Evolutionary conservation across 305 asterid genomes (phyloP).

Genomic region (Solanum hybrid): DNA sequence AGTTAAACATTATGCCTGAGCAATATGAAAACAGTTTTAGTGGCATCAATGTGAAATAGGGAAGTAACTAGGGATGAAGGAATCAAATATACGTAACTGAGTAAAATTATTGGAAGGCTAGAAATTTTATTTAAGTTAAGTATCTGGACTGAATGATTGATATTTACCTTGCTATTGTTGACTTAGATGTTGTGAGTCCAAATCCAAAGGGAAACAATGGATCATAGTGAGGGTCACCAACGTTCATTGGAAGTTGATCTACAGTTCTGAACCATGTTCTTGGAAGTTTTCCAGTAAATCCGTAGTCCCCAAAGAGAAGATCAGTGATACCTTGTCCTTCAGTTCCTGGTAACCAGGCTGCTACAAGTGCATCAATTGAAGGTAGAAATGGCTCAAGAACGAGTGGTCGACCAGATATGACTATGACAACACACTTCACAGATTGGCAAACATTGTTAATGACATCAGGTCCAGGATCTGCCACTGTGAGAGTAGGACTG

Average conservation of each 20-base stretch:
- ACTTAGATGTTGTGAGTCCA: conserved; percentile 46
- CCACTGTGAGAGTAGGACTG: conserved; percentile 58
- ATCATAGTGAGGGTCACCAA: conserved; percentile 71
- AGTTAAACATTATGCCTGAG: neutral
- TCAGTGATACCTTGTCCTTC: conserved; percentile 91
- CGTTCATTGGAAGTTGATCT: conserved; percentile 76
- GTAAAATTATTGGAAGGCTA: neutral
- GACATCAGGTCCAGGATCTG: conserved; percentile 67
- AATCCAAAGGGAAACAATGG: conserved; percentile 77
- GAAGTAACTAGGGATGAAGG: neutral
- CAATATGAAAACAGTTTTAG: neutral
- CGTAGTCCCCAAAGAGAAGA: conserved; percentile 74
- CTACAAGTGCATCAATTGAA: conserved; percentile 67
- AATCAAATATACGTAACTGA: neutral
- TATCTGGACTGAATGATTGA: neutral
- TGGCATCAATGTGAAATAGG: neutral
- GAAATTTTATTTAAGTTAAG: neutral
- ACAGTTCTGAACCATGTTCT: conserved; percentile 75
- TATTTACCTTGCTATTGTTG: conserved; percentile 45
- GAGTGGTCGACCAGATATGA: conserved; percentile 71
- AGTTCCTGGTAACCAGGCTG: conserved; percentile 92
- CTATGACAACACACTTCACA: conserved; percentile 56
- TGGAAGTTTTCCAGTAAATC: conserved; percentile 60
- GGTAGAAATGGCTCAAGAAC: conserved; percentile 59
- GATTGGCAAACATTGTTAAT: conserved; percentile 56